Conservation (phyloP, 225 moss, liverwort and hornwort species). For the Lunularia cruciata region DNA sequence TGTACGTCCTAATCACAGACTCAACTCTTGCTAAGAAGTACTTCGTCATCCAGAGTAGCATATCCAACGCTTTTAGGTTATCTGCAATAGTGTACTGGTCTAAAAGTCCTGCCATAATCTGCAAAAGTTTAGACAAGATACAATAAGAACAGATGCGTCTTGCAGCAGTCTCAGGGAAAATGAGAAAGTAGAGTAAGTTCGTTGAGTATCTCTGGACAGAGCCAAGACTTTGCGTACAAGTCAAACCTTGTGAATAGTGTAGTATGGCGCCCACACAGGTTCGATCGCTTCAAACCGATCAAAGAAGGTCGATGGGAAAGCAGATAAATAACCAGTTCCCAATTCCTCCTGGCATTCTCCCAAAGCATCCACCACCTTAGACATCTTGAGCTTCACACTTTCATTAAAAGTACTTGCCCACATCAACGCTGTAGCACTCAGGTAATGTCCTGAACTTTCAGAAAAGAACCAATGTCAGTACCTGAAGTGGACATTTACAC, state of each 20-base stretch:
- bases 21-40: slow-evolving; percentile 79
- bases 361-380: slow-evolving; percentile 56
- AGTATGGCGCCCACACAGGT: slow-evolving; percentile 95
- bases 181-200: neutral
- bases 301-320: slow-evolving; percentile 79
- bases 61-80: slow-evolving; percentile 62
- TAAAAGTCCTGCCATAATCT: slow-evolving; percentile 99
- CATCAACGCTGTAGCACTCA: slow-evolving; percentile 92
- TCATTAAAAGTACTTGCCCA: slow-evolving; percentile 84
- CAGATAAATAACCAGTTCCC: slow-evolving; percentile 91
- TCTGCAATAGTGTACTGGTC: slow-evolving; percentile 77
- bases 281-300: slow-evolving; percentile 90
- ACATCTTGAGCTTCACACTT: slow-evolving; percentile 62
- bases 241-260: slow-evolving; percentile 90
- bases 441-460: slow-evolving; percentile 90
- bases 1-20: slow-evolving; percentile 61
- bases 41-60: slow-evolving; percentile 76
- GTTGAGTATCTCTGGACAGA: neutral
- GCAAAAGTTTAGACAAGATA: slow-evolving; percentile 14
- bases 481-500: too few species aligned
- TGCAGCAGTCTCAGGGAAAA: neutral
- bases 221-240: neutral
- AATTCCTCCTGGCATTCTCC: slow-evolving; percentile 76
- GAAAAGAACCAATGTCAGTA: too few species aligned
- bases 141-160: neutral